Evolutionary conservation across 23 red algal genomes (phyloP), one percentile per base, ranked within the genome.

Genomic region (Agarophyton chilense): DNA sequence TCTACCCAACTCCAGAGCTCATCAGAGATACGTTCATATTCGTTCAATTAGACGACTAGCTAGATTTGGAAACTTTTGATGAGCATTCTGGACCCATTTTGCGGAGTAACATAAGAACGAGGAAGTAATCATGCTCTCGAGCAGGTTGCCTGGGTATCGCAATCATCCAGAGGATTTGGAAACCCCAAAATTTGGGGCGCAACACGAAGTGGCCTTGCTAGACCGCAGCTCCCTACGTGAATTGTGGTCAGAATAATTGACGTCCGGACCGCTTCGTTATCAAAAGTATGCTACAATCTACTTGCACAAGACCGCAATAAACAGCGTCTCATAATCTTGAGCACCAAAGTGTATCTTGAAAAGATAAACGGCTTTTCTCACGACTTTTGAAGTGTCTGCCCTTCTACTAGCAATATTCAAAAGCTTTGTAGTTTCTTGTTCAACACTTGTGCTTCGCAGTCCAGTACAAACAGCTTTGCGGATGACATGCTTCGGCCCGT

Each of bases 1-100:
- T 87, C 0, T 34, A 66, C 46, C 82, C 82, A 21, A 87, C 82
- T 28, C 82, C 82, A n/a, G 26, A 87, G 26, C 66, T 87, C 61
- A 73, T 87, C 12, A 72, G 32, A 21, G 81, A 85, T 32, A 61
- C 39, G 21, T 45, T 43, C 11, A 81, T 81, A 22, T 81, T 18
- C 34, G 28, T 42, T 22, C 32, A 22, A 22, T 6, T 42, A 2
- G 64, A 41, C 2, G 18, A 70, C n/a, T n/a, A n/a, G n/a, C 34
- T 70, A 42, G 6, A 22, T 62, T 22, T n/a, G n/a, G 56, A 7
- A 54, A 16, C 52, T 19, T 21, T 54, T 18, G n/a, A 54, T 2
- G 2, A 18, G 52, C 52, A 19, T 54, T 18, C 52, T 54, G 52
- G 52, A 18, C n/a, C n/a, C n/a, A 21, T 12, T 18, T 54, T 21